Evolutionary conservation across 2,329 filamentous ascomycete genomes (phyloP), one percentile per base, ranked within the genome.

Genomic region (Colletotrichum destructivum): DNA sequence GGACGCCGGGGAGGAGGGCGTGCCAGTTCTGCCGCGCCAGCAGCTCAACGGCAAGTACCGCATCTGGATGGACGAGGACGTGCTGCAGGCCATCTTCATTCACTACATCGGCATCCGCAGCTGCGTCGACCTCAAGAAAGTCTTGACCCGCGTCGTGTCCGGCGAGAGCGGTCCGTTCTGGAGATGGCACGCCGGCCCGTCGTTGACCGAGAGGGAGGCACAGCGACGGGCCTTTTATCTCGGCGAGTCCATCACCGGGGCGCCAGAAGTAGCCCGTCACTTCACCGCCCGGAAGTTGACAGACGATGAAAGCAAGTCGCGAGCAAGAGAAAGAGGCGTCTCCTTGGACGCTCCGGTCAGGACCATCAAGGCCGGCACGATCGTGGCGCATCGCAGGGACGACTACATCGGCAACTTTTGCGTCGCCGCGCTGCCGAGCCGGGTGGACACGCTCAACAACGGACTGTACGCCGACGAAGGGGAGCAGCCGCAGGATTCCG

Each of bases 51-150:
- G 86, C 0, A 78, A 84, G 31, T 88, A 86, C 74, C 82, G 85
- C 49, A 80, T 87, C n/a, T 81, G 83, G 69, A 87, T 88, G 84
- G 84, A 88, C 46, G 85, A 88, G 72, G 86, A 88, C 42, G 80
- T 87, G 0, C 81, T 88, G 1, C 85, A 88, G 64, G 85, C 85
- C 1, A 81, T 88, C 1, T 83, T 88, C n/a, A 76, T 88, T 0
- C 84, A 88, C 56, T 86, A 84, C 63, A 80, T 88, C 35, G 86
- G 86, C 2, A 78, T 84, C 16, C 84, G 81, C 40, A 86, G 85
- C 83, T 85, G 85, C 2, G 81, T 84, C 0, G 81, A 82, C 46
- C 75, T 88, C 62, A 87, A 85, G 61, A 15, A 0, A 77, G 75
- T 0, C 82, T 88, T 51, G 73, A 56, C 6, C 42, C 44, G 0